phyloP scores from a whole-genome alignment of 805 yeast species.

The Priceomyces medius region DNA sequence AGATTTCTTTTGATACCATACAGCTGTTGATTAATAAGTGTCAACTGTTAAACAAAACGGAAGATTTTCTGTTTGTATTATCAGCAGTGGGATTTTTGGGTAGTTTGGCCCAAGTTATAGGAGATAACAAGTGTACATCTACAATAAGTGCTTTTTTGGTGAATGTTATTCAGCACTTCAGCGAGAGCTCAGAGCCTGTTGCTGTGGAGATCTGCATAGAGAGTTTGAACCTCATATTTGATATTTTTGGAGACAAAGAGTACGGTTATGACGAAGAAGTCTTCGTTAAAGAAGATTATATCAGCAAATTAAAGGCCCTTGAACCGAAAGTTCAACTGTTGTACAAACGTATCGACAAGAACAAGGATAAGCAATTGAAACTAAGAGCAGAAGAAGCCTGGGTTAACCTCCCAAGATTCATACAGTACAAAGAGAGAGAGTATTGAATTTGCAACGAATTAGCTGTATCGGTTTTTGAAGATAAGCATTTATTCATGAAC shows the following conservation, averaged over 20 bases:
- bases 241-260: slow-evolving; percentile 72
- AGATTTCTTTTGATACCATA: slow-evolving; percentile 26
- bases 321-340: slow-evolving; percentile 18
- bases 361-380: slow-evolving; percentile 56
- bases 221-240: slow-evolving; percentile 65
- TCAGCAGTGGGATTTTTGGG: slow-evolving; percentile 55
- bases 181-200: slow-evolving; percentile 20
- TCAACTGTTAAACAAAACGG: slow-evolving; percentile 8
- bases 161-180: slow-evolving; percentile 17
- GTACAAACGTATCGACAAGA: slow-evolving; percentile 34
- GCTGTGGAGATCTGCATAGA: slow-evolving; percentile 51
- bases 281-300: slow-evolving; percentile 56
- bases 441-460: neutral
- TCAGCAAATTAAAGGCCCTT: slow-evolving; percentile 28
- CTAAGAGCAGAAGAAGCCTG: slow-evolving; percentile 64
- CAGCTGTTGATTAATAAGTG: slow-evolving; percentile 23
- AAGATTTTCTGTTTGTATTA: slow-evolving; percentile 37
- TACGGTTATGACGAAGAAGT: slow-evolving; percentile 67
- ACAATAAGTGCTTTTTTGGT: slow-evolving; percentile 47
- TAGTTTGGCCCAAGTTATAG: slow-evolving; percentile 46
- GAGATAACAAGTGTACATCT: slow-evolving; percentile 43
- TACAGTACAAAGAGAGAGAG: slow-evolving; percentile 61
- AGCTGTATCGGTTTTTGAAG: too few species aligned
- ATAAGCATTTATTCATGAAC: too few species aligned
- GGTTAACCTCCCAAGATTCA: slow-evolving; percentile 68